Evolutionary conservation across 257 asterid genomes (phyloP).

Genomic region (Solanum paucissectum): DNA sequence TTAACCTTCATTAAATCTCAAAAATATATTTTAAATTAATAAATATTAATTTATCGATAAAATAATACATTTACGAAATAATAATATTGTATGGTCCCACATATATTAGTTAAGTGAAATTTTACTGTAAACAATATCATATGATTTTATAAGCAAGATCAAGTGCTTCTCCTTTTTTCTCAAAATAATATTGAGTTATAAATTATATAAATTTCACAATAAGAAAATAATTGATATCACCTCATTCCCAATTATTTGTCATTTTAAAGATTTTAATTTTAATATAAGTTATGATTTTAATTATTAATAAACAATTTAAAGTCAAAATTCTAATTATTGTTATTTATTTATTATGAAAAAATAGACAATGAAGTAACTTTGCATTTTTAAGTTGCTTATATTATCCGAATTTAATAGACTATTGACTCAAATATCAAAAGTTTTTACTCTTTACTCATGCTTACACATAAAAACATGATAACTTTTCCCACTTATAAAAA

Average conservation of each 20-base stretch:
- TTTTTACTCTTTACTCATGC: too few relatives aligned
- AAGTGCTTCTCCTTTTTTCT: not conserved
- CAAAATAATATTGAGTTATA: not conserved
- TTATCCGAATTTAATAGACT: not conserved
- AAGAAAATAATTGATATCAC: not conserved
- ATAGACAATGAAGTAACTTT: not conserved
- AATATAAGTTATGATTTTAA: not conserved
- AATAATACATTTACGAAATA: too few relatives aligned
- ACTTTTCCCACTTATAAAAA: not conserved
- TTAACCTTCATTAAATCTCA: too few relatives aligned
- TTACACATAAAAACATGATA: not conserved
- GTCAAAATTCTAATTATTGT: not conserved
- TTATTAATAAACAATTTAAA: too few relatives aligned
- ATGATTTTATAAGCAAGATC: not conserved
- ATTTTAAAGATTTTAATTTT: too few relatives aligned
- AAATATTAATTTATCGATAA: too few relatives aligned
- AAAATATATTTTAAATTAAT: too few relatives aligned
- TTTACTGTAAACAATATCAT: too few relatives aligned
- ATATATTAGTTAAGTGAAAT: too few relatives aligned
- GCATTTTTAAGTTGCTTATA: too few relatives aligned
- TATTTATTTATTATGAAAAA: too few relatives aligned
- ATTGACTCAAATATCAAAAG: not conserved
- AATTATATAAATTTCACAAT: not conserved
- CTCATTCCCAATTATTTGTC: not conserved
- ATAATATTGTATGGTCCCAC: too few relatives aligned